Percentiles rank a stretch among this genome's conserved stretches.
Evolutionary conservation across 352 stramenopile genomes (phyloP).

Genomic region (Bremia lactucae): DNA sequence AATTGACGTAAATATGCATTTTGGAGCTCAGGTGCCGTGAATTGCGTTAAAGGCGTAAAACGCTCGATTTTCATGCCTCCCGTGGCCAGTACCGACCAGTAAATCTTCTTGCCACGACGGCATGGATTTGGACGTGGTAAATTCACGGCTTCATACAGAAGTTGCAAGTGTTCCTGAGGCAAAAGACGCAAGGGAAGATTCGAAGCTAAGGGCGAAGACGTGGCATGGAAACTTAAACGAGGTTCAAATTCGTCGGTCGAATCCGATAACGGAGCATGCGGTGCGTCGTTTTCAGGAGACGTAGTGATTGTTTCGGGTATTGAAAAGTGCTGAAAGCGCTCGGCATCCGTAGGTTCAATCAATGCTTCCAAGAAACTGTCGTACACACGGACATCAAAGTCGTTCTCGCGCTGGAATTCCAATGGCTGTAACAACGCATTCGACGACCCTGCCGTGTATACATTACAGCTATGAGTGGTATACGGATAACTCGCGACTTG

Average conservation of each 20-base stretch:
- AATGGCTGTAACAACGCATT: slow-evolving; percentile 39
- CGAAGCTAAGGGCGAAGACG: slow-evolving; percentile 11
- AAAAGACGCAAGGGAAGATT: slow-evolving; percentile 34
- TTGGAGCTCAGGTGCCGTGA: slow-evolving; percentile 59
- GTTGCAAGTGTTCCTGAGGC: slow-evolving; percentile 36
- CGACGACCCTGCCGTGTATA: slow-evolving; percentile 25
- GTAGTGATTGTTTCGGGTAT: slow-evolving; percentile 3
- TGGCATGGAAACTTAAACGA: slow-evolving; percentile 21
- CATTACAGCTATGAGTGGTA: slow-evolving; percentile 13
- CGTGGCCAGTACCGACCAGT: slow-evolving; percentile 60
- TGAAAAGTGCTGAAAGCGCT: slow-evolving; percentile 24
- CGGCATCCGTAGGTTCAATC: slow-evolving; percentile 30
- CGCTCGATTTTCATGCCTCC: slow-evolving; percentile 56
- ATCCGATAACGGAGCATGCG: slow-evolving; percentile 8
- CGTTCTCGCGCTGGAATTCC: slow-evolving; percentile 42
- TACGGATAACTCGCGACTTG: slow-evolving; percentile 22
- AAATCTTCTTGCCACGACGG: slow-evolving; percentile 61
- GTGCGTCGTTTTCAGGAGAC: slow-evolving; percentile 13
- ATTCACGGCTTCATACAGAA: slow-evolving; percentile 69
- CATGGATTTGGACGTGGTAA: slow-evolving; percentile 60
- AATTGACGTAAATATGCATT: slow-evolving; percentile 58
- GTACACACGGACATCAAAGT: slow-evolving; percentile 36
- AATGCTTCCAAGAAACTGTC: slow-evolving; percentile 50
- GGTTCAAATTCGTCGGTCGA: slow-evolving; percentile 6
- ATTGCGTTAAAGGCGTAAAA: slow-evolving; percentile 43